Evolutionary conservation across 495 filamentous ascomycete species (phyloP), one percentile per base, ranked within the genome.

Genomic region (Echria macrotheca): DNA sequence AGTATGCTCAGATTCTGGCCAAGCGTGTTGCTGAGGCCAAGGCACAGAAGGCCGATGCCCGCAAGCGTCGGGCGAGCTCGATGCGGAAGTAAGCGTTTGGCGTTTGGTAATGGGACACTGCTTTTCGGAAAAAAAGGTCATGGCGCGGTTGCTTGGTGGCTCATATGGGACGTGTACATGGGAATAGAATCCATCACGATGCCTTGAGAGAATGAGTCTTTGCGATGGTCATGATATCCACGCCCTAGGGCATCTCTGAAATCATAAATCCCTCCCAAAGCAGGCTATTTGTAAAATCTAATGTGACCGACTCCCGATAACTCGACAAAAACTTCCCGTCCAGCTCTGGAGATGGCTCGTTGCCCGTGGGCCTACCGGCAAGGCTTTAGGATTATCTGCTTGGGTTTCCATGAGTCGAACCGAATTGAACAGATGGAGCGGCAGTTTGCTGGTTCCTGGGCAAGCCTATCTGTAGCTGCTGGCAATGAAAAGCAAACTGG

Each of bases 21-120:
- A 89, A 86, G 84, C 94, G 93, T 76, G 86, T 97, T 63, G 75
- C 80, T 65, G 93, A 97, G 78, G 86, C 88, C 79, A 95, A 95
- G 76, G 77, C 84, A 59, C 83, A 85, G 75, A 89, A 88, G 78
- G 83, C 81, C 48, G 91, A 97, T 77, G 71, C 84, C 69, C 88
- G 88, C 76, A 97, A 97, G 84, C 83, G 93, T 60, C 79, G 93
- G 63, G 91, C 91, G 54, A 93, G 87, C 66, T 97, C 93, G 52
- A 91, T 96, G 89, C 81, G 80, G 72, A 93, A 94, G 80, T 89
- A 90, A 74, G 59, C 54, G 50, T 60, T n/a, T 6, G 68, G 69
- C 54, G 66, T 72, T 70, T 63, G 59, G 53, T 70, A 65, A 61
- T 61, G 63, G 63, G 53, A 52, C 55, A 61, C 49, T 44, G 60